Evolutionary conservation across 1,284 basidiomycete species (phyloP).

Genomic region (Nidula niveotomentosa): DNA sequence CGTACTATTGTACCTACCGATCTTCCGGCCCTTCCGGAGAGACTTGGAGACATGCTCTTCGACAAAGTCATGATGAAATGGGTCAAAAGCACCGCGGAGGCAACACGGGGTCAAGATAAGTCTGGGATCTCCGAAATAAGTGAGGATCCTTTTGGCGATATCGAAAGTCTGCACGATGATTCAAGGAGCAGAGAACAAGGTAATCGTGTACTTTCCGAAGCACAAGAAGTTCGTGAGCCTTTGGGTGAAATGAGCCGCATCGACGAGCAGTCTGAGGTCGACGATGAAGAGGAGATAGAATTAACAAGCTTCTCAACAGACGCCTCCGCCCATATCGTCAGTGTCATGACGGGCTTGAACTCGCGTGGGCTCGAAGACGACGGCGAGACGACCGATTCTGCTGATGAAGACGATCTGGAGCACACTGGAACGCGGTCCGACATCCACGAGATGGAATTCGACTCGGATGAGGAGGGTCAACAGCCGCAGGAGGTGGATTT

Average conservation of each 20-base stretch:
- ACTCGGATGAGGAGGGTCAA: constrained; percentile 41
- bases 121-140: constrained; percentile 52
- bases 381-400: constrained; percentile 51
- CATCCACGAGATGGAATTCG: constrained; percentile 33
- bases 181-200: constrained; percentile 25
- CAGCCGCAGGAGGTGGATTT: too few relatives aligned
- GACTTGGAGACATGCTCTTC: constrained; percentile 85
- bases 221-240: neutral
- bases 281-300: constrained; percentile 64
- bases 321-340: constrained; percentile 48
- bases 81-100: constrained; percentile 61
- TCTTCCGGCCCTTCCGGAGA: constrained; percentile 70
- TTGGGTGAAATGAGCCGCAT: constrained; percentile 45
- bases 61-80: constrained; percentile 81
- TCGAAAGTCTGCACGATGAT: constrained; percentile 79
- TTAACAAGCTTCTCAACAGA: constrained; percentile 75
- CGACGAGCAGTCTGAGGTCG: constrained; percentile 48
- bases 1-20: constrained; percentile 81
- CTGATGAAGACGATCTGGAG: constrained; percentile 35
- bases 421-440: constrained; percentile 22
- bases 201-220: neutral
- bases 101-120: constrained; percentile 34
- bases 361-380: constrained; percentile 32
- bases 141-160: constrained; percentile 85
- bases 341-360: constrained; percentile 45